These are phyloP conservation scores for Hirschioporus abietinus DNA, from an alignment of 768 basidiomycete species.

Conservation along the genomic window DNA sequence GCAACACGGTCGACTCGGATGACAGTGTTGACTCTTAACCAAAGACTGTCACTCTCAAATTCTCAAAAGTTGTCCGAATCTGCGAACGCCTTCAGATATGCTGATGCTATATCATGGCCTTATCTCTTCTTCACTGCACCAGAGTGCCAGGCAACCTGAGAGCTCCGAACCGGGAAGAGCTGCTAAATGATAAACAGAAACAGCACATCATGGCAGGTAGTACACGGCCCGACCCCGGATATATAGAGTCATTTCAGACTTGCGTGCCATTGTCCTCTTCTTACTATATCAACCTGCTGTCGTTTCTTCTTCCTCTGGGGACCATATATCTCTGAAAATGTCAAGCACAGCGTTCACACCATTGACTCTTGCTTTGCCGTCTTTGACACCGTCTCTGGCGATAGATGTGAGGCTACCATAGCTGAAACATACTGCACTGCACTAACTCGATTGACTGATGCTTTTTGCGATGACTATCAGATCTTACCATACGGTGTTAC, in stretches of 20 bases:
- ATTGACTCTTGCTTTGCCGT: constrained; percentile 47
- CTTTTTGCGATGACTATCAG: constrained; percentile 26
- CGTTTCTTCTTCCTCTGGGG: neutral
- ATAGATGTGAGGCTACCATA: constrained; percentile 44
- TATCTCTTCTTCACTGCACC: neutral
- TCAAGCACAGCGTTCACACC: constrained; percentile 35
- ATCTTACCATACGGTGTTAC: constrained; percentile 65
- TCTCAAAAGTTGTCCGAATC: no score
- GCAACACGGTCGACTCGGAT: no score
- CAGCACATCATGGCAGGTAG: neutral
- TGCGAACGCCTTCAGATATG: neutral
- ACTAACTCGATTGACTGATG: constrained; percentile 7
- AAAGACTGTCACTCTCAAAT: no score
- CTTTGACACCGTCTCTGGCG: constrained; percentile 51
- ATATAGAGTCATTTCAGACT: neutral
- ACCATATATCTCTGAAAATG: neutral
- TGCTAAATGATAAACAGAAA: neutral
- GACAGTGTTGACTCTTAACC: no score
- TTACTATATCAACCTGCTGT: neutral
- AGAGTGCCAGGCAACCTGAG: neutral
- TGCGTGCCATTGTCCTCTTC: neutral
- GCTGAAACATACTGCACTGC: constrained; percentile 8
- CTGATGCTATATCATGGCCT: neutral
- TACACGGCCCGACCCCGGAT: neutral
- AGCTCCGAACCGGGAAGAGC: neutral